phyloP scores from a whole-genome alignment of 805 yeast genomes.

The Schwanniomyces pseudopolymorphus region DNA sequence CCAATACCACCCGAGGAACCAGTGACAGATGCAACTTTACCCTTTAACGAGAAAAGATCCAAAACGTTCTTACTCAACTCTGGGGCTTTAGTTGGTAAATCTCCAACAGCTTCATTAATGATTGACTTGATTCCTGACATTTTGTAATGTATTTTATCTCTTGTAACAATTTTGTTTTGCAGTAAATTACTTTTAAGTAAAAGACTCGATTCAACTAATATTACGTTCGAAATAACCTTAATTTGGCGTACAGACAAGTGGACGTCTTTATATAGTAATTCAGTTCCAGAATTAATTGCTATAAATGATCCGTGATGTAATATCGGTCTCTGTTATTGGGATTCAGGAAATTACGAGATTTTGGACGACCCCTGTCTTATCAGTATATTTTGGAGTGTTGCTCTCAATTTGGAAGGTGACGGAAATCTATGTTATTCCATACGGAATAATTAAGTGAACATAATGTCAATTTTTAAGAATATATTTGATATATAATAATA shows the following conservation, averaged over 20 bases:
- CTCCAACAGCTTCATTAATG: slow-evolving; percentile 29
- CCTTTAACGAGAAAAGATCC: slow-evolving; percentile 75
- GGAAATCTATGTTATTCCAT: background rate
- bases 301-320: background rate
- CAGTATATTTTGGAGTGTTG: background rate
- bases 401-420: background rate
- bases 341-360: background rate
- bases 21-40: slow-evolving; percentile 81
- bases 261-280: background rate
- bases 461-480: background rate
- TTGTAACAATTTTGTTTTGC: no score
- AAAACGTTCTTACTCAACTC: slow-evolving; percentile 50
- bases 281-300: background rate
- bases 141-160: background rate
- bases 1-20: slow-evolving; percentile 88
- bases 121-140: slow-evolving; percentile 12
- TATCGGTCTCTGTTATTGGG: background rate
- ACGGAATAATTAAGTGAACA: background rate
- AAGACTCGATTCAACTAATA: no score
- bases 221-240: no score
- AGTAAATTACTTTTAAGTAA: no score
- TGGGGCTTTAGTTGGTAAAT: slow-evolving; percentile 57
- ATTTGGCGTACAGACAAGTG: background rate
- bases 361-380: background rate
- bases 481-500: background rate